phyloP scores from a whole-genome alignment of 768 basidiomycete genomes.

The Coprinopsis strossmayeri region DNA sequence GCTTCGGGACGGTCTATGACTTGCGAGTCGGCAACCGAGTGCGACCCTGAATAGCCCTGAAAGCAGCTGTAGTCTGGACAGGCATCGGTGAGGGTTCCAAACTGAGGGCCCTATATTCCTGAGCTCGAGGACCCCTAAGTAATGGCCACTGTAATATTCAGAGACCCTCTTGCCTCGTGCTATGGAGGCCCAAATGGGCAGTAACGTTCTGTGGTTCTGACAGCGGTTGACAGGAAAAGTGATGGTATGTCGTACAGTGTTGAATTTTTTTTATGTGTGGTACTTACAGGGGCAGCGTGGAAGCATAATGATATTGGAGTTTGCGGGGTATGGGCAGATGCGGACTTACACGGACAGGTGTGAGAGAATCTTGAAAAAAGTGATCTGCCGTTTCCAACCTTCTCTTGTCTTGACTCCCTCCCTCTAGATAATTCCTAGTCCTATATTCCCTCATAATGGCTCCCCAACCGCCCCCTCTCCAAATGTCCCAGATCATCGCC shows the following conservation, averaged over 20 bases:
- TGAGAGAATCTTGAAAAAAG: not conserved
- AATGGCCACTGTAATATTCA: not conserved
- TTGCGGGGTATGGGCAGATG: not conserved
- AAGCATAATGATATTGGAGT: not conserved
- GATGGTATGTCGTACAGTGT: slow-evolving; percentile 1
- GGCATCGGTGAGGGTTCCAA: no score
- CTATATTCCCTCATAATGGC: slow-evolving; percentile 17
- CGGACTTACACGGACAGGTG: no score
- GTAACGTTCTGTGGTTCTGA: not conserved
- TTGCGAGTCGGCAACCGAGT: no score
- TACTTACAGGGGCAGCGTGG: not conserved
- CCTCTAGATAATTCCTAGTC: slow-evolving; percentile 5
- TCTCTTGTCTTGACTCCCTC: not conserved
- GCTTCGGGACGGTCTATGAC: no score
- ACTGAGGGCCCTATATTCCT: no score
- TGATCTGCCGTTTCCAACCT: not conserved
- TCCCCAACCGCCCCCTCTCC: slow-evolving; percentile 26
- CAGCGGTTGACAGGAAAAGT: not conserved
- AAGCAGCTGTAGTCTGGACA: no score
- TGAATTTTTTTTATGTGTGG: not conserved
- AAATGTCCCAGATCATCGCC: slow-evolving; percentile 55
- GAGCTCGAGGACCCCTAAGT: no score
- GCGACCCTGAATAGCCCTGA: no score
- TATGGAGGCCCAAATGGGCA: not conserved
- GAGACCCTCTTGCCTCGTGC: not conserved